phyloP scores from a whole-genome alignment of 345 rosid species.

The Citrus inodora region DNA sequence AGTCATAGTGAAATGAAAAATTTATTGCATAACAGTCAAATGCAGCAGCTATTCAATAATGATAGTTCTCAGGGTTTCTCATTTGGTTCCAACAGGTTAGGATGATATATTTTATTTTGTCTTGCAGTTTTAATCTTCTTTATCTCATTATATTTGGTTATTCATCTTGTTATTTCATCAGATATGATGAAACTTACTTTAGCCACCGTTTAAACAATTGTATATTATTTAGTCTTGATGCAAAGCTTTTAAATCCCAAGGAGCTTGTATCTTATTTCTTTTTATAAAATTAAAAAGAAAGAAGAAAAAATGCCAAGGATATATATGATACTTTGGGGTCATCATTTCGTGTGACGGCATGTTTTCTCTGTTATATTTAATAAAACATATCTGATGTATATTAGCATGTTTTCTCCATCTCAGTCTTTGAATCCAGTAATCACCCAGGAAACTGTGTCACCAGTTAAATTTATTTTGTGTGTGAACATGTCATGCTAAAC shows the following conservation, averaged over 20 bases:
- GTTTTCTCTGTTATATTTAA: neutral
- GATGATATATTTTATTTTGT: slow-evolving; percentile 4
- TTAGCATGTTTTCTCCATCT: neutral
- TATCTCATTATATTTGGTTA: neutral
- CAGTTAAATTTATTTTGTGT: neutral
- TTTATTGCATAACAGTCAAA: slow-evolving; percentile 19
- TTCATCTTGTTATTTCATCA: slow-evolving; percentile 1
- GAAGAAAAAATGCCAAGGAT: neutral
- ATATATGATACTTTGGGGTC: neutral
- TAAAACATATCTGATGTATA: too few relatives aligned
- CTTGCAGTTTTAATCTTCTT: neutral
- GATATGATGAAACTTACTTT: neutral
- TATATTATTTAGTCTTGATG: neutral
- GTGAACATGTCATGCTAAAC: neutral
- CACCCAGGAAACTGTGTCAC: neutral
- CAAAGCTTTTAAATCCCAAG: neutral
- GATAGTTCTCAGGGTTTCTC: slow-evolving; percentile 29
- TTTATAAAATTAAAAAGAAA: too few relatives aligned
- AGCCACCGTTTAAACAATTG: neutral
- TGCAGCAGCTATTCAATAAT: slow-evolving; percentile 18
- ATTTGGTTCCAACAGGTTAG: slow-evolving; percentile 34
- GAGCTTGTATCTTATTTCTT: neutral
- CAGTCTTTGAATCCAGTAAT: neutral
- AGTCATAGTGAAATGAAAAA: slow-evolving; percentile 13
- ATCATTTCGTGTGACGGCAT: neutral